phyloP scores from a whole-genome alignment of 352 stramenopile species.

The Phytopythium delawarense region DNA sequence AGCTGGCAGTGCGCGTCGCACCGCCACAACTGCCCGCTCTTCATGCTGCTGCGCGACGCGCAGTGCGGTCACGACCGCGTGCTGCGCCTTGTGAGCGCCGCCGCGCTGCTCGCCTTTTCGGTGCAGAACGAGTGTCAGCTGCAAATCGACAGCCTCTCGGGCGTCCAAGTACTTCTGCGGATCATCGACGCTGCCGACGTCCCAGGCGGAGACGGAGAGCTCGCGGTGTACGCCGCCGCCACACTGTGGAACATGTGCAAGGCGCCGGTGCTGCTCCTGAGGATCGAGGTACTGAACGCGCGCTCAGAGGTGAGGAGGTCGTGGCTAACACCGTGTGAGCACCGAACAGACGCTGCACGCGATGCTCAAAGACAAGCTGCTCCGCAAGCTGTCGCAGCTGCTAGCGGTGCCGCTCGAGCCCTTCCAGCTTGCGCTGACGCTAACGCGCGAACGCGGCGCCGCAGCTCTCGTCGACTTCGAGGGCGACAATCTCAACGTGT shows the following conservation, averaged over 20 bases:
- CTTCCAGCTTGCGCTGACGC: slow-evolving; percentile 34
- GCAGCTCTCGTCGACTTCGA: slow-evolving; percentile 50
- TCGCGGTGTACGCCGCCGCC: slow-evolving; percentile 41
- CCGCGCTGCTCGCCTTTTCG: slow-evolving; percentile 58
- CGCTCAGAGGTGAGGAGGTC: too few relatives aligned
- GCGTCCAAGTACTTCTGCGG: slow-evolving; percentile 37
- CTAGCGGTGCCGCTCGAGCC: slow-evolving; percentile 45
- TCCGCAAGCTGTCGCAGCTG: slow-evolving; percentile 44
- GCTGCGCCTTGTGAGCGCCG: slow-evolving; percentile 39
- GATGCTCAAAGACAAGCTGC: slow-evolving; percentile 51
- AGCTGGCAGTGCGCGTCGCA: slow-evolving; percentile 73
- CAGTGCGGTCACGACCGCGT: slow-evolving; percentile 19
- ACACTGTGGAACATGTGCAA: slow-evolving; percentile 73
- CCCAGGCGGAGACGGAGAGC: slow-evolving; percentile 21
- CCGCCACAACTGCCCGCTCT: slow-evolving; percentile 62
- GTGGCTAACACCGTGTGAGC: background rate
- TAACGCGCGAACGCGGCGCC: slow-evolving; percentile 42
- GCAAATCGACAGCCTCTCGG: slow-evolving; percentile 55
- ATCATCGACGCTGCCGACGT: slow-evolving; percentile 33
- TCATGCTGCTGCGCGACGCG: slow-evolving; percentile 38
- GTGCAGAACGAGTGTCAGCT: slow-evolving; percentile 65
- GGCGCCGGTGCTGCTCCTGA: slow-evolving; percentile 51
- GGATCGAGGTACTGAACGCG: slow-evolving; percentile 41
- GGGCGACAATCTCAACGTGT: slow-evolving; percentile 48
- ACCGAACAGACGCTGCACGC: slow-evolving; percentile 48